Evolutionary conservation across 257 asterid species (phyloP).

Genomic region (Primulina tabacum): DNA sequence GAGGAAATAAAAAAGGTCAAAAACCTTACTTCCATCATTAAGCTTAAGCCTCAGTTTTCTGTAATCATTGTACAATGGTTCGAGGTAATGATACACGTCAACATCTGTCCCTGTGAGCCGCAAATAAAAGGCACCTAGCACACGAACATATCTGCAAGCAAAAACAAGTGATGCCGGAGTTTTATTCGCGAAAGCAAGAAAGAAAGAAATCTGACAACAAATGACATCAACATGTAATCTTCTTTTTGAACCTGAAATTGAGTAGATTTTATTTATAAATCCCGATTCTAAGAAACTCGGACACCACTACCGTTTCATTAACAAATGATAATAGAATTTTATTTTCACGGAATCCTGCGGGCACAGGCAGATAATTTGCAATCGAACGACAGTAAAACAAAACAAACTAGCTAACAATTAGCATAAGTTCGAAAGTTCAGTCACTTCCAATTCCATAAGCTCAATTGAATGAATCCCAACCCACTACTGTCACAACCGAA

Average conservation of each 20-base stretch:
- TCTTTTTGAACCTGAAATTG: neutral
- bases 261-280: neutral
- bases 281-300: neutral
- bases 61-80: conserved; percentile 90
- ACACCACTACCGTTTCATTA: neutral
- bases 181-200: neutral
- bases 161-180: neutral
- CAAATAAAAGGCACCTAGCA: conserved; percentile 91
- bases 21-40: conserved; percentile 63
- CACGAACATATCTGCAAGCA: conserved; percentile 67
- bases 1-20: neutral
- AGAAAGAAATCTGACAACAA: neutral
- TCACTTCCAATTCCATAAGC: neutral
- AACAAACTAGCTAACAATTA: no score
- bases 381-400: no score
- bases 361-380: no score
- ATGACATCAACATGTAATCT: neutral
- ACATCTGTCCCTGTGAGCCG: conserved; percentile 87
- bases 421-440: no score
- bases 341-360: neutral
- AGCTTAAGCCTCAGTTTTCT: conserved; percentile 68
- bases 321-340: neutral
- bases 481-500: neutral
- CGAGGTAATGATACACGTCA: conserved; percentile 83
- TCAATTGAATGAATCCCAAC: neutral